A percentile compares a stretch with the other conserved stretches of the same genome.
Evolutionary conservation across 164 flowering plant species (phyloP).

Genomic region (Dillenia suffruticosa): DNA sequence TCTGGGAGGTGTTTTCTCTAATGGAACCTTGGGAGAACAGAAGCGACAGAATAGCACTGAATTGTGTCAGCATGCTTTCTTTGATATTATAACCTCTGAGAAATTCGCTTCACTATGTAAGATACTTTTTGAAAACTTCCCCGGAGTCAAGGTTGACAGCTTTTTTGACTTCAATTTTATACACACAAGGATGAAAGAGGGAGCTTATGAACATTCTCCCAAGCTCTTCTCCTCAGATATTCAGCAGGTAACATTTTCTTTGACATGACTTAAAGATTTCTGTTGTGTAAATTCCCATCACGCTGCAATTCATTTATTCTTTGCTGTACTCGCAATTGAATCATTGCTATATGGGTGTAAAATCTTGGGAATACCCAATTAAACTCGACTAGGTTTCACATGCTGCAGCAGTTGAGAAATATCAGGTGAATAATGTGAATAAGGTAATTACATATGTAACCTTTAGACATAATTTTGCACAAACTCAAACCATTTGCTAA

Average conservation of each 20-base stretch:
- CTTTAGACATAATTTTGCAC: too few species aligned
- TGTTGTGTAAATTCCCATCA: too few species aligned
- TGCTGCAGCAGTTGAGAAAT: too few species aligned
- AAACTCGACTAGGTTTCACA: too few species aligned
- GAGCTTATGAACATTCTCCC: slow-evolving; percentile 61
- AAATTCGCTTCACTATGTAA: slow-evolving; percentile 59
- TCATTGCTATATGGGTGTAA: too few species aligned
- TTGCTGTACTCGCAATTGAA: too few species aligned
- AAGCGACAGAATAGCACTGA: slow-evolving; percentile 19
- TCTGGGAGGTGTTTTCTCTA: slow-evolving; percentile 16
- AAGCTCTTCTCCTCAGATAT: slow-evolving; percentile 60
- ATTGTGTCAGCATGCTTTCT: slow-evolving; percentile 43
- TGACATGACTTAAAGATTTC: too few species aligned
- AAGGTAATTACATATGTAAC: too few species aligned
- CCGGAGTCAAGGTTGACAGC: slow-evolving; percentile 47
- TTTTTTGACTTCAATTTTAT: slow-evolving; percentile 45
- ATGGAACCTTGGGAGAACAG: slow-evolving; percentile 17
- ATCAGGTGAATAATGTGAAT: too few species aligned
- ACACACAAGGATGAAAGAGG: slow-evolving; percentile 58
- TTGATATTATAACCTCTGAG: slow-evolving; percentile 41
- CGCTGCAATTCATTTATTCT: background rate
- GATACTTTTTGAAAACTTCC: slow-evolving; percentile 58
- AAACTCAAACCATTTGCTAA: too few species aligned
- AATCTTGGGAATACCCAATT: too few species aligned
- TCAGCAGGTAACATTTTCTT: slow-evolving; percentile 46